phyloP scores from a whole-genome alignment of 1,284 basidiomycete genomes.

The Fistulinella cinereoalba region DNA sequence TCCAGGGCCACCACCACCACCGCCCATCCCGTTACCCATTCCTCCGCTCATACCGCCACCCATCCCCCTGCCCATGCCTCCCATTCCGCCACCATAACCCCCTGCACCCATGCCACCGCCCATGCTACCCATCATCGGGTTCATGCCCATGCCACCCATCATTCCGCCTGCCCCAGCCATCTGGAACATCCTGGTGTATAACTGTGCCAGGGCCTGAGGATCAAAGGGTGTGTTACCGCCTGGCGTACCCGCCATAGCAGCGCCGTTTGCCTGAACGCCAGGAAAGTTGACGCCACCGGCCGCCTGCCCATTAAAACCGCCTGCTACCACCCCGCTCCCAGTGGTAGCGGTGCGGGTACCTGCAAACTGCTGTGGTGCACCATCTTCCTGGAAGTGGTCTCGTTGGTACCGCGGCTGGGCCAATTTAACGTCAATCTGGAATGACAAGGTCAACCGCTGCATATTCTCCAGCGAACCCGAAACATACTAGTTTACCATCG shows the following conservation, averaged over 20 bases:
- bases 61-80: constrained; percentile 39
- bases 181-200: constrained; percentile 84
- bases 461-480: background rate
- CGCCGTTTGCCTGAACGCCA: constrained; percentile 22
- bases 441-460: constrained; percentile 6
- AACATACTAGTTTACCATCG: constrained; percentile 84
- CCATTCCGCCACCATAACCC: constrained; percentile 38
- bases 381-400: constrained; percentile 47
- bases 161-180: constrained; percentile 53
- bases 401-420: constrained; percentile 85
- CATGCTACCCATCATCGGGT: constrained; percentile 24
- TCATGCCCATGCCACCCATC: constrained; percentile 42
- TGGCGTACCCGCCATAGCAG: constrained; percentile 22
- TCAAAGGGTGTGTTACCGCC: constrained; percentile 64
- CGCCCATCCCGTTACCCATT: too few species aligned
- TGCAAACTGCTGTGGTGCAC: constrained; percentile 38
- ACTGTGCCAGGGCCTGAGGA: constrained; percentile 73
- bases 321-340: constrained; percentile 20
- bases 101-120: constrained; percentile 39
- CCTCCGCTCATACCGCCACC: constrained; percentile 27
- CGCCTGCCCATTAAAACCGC: constrained; percentile 21
- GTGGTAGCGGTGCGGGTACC: constrained; percentile 7
- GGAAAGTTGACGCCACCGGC: constrained; percentile 28
- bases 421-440: constrained; percentile 90
- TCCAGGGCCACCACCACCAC: constrained; percentile 35